Conservation (phyloP, 75 land plant genomes). For the Chamaecyparis obtusa region DNA sequence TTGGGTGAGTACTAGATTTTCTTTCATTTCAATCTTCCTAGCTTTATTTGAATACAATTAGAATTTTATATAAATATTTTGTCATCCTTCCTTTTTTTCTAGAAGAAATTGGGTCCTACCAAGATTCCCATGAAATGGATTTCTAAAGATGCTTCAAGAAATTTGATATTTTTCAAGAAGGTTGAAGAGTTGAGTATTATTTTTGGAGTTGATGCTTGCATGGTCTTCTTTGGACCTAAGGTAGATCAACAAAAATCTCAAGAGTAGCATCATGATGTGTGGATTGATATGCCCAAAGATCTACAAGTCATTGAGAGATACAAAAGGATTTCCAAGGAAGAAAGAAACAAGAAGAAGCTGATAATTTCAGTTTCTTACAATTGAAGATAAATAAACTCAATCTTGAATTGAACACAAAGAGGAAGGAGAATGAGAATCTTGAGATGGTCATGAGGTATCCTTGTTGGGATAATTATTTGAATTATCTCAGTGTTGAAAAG, state of each 20-base stretch:
- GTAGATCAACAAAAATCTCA: conserved; percentile 7
- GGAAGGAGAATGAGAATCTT: conserved; percentile 26
- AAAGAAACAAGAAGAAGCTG: conserved; percentile 57
- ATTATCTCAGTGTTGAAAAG: conserved; percentile 19
- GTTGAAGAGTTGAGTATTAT: conserved; percentile 13
- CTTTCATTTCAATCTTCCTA: too few relatives aligned
- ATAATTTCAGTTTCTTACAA: conserved; percentile 53
- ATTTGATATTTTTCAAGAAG: conserved; percentile 50
- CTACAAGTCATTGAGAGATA: conserved; percentile 20
- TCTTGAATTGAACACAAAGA: conserved; percentile 24
- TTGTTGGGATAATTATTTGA: conserved; percentile 27
- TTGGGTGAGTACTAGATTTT: too few relatives aligned
- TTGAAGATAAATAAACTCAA: conserved; percentile 38
- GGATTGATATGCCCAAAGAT: conserved; percentile 11
- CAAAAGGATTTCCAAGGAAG: conserved; percentile 15
- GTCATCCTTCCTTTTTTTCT: too few relatives aligned
- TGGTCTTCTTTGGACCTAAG: conserved; percentile 41
- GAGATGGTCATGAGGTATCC: conserved; percentile 16
- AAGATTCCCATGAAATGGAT: conserved; percentile 23
- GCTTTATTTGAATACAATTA: too few relatives aligned
- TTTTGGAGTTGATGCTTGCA: not conserved
- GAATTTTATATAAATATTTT: too few relatives aligned
- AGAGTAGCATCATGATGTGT: not conserved
- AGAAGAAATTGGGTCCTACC: too few relatives aligned
- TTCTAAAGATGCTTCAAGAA: conserved; percentile 46